Conservation (phyloP, 2,329 filamentous ascomycete species). For the Scedosporium minutisporum region DNA sequence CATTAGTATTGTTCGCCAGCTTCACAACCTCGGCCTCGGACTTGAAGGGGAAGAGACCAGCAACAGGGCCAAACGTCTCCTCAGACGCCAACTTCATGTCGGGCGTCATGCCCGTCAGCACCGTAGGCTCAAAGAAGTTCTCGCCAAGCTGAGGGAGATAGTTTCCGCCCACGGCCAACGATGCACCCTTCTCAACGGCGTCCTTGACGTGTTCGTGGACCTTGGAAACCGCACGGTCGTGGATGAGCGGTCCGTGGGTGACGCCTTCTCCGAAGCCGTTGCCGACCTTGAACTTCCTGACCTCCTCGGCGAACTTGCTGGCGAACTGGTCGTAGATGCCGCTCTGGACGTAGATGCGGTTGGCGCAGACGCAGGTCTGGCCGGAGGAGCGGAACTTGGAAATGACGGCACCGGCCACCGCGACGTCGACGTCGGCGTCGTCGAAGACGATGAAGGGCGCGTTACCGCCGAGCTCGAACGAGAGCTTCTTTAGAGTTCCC, state of each 20-base stretch:
- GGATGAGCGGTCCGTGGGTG: slow-evolving; percentile 54
- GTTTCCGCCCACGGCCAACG: slow-evolving; percentile 49
- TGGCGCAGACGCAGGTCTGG: slow-evolving; percentile 61
- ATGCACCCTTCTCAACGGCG: slow-evolving; percentile 51
- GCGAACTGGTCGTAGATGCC: slow-evolving; percentile 51
- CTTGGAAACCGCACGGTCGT: slow-evolving; percentile 53
- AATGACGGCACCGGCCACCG: slow-evolving; percentile 54
- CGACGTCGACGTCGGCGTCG: slow-evolving; percentile 58
- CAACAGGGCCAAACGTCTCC: slow-evolving; percentile 65
- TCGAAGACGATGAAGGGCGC: slow-evolving; percentile 71
- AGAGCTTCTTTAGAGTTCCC: slow-evolving; percentile 62
- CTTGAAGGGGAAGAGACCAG: slow-evolving; percentile 58
- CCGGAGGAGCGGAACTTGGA: slow-evolving; percentile 66
- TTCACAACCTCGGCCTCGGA: slow-evolving; percentile 60
- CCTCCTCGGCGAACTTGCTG: slow-evolving; percentile 37
- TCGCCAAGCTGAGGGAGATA: slow-evolving; percentile 46
- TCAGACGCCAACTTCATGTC: slow-evolving; percentile 59
- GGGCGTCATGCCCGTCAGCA: slow-evolving; percentile 55
- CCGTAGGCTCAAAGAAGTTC: slow-evolving; percentile 62
- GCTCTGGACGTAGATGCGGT: slow-evolving; percentile 50
- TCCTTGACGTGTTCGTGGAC: slow-evolving; percentile 54
- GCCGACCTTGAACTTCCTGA: slow-evolving; percentile 48
- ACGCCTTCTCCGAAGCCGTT: slow-evolving; percentile 43
- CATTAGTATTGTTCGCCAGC: slow-evolving; percentile 55
- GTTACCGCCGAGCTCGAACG: slow-evolving; percentile 65